Percentiles rank a stretch among this genome's conserved stretches.
These are phyloP conservation scores for Selaginella moellendorffii DNA, from an alignment of 75 land plant species.

Conservation along the genomic window DNA sequence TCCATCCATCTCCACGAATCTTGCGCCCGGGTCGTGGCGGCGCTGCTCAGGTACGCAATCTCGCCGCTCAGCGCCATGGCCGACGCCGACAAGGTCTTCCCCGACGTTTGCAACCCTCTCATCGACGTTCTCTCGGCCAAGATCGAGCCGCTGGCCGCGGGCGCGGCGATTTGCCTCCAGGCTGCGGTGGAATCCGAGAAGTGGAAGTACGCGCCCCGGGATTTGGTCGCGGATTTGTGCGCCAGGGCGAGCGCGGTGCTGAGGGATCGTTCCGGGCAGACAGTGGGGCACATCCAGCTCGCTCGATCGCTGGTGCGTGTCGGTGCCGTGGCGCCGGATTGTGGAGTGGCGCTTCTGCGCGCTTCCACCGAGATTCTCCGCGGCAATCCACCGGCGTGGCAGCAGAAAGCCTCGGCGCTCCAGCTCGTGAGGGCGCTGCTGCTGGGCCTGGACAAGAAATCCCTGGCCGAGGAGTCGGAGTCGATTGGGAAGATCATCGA, in stretches of 20 bases:
- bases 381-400: constrained; percentile 34
- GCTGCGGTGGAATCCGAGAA: constrained; percentile 74
- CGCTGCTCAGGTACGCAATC: constrained; percentile 50
- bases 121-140: constrained; percentile 42
- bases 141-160: constrained; percentile 48
- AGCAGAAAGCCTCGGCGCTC: constrained; percentile 47
- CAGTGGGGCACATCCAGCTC: constrained; percentile 61
- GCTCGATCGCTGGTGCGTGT: constrained; percentile 49
- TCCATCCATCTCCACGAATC: constrained; percentile 77
- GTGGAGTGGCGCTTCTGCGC: constrained; percentile 40
- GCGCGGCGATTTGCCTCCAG: constrained; percentile 76
- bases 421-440: constrained; percentile 51
- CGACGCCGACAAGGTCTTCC: no score
- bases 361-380: constrained; percentile 41
- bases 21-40: constrained; percentile 59
- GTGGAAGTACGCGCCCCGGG: constrained; percentile 61
- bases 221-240: constrained; percentile 51
- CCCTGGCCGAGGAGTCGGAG: constrained; percentile 31
- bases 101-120: constrained; percentile 53
- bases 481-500: constrained; percentile 38
- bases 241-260: constrained; percentile 42
- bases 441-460: constrained; percentile 37
- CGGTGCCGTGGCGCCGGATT: constrained; percentile 30
- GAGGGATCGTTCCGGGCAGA: constrained; percentile 43
- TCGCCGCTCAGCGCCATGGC: not conserved